Conservation (phyloP, 768 basidiomycete genomes). For the Tylopilus subfusipes region DNA sequence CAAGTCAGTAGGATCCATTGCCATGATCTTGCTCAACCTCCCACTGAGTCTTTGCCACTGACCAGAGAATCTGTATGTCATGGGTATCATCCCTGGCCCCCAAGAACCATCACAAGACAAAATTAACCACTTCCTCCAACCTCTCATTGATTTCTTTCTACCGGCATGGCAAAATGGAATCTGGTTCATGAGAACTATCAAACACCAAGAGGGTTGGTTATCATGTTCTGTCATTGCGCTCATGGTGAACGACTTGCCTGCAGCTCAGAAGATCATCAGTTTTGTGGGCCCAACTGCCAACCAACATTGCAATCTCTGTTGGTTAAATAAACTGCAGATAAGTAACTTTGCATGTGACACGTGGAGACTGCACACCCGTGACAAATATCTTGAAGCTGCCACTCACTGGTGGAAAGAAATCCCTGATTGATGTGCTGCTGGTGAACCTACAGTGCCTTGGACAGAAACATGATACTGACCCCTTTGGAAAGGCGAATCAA, state of each 20-base stretch:
- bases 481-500: too few relatives aligned
- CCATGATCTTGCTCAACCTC: slow-evolving; percentile 21
- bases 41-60: slow-evolving; percentile 13
- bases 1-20: slow-evolving; percentile 10
- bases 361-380: too few relatives aligned
- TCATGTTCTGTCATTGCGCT: background rate
- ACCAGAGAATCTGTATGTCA: slow-evolving; percentile 36
- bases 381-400: too few relatives aligned
- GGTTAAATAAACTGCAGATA: background rate
- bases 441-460: too few relatives aligned
- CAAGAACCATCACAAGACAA: slow-evolving; percentile 23
- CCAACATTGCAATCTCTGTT: background rate
- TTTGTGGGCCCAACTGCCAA: too few relatives aligned
- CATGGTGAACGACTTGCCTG: background rate
- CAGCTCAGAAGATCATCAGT: too few relatives aligned
- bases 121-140: slow-evolving; percentile 34
- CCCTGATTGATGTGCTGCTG: background rate
- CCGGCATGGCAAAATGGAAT: too few relatives aligned
- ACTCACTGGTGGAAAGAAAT: background rate
- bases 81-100: slow-evolving; percentile 36
- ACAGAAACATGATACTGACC: too few relatives aligned
- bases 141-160: too few relatives aligned
- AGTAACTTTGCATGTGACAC: background rate
- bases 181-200: too few relatives aligned
- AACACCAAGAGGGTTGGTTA: background rate